Evolutionary conservation across 2,329 filamentous ascomycete species (phyloP), one percentile per base, ranked within the genome.

Genomic region (Alternaria sp.): DNA sequence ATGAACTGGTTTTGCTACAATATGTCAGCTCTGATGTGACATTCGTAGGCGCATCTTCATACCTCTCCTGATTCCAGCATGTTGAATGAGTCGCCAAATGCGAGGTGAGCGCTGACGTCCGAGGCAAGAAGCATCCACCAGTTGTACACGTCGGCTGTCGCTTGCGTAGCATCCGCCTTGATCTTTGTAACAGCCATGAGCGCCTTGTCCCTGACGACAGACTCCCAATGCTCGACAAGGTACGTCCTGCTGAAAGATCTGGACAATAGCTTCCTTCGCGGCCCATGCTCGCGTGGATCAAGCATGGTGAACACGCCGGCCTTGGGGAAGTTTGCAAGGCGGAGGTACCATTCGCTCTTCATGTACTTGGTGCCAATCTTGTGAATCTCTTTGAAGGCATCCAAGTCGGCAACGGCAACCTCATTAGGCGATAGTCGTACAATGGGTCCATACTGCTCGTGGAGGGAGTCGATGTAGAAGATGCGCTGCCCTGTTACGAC

Each of bases 91-190:
- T 81, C 77, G 8, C 81, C 81, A 61, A 82, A 82, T 28, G 77
- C 75, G 10, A 82, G 62, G 46, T 78, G 67, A 5, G 73, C 73
- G 17, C 72, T 74, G 3, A 82, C 71, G 59, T 83, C 81, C 2
- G 78, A 75, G 6, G 81, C 78, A 62, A 82, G 77, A 21, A 81
- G 75, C 32, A 77, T 80, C 71, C 71, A 78, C 79, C 78, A 72
- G 51, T 79, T 78, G 47, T 82, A 64, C 3, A 74, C 50, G 43
- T 83, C 80, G 10, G 75, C 75, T 13, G 60, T 66, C 21, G 74
- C 69, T 6, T 69, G 66, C 50, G 57, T 54, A 1, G 68, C 73
- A 52, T 74, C 69, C 4, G 28, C 52, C 36, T 72, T 72, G 57
- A 82, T 80, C 53, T 76, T 73, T 0, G 61, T 57, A 8, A 81